These are phyloP conservation scores for Berberis thunbergii DNA, from an alignment of 164 flowering plant genomes.

Conservation along the genomic window DNA sequence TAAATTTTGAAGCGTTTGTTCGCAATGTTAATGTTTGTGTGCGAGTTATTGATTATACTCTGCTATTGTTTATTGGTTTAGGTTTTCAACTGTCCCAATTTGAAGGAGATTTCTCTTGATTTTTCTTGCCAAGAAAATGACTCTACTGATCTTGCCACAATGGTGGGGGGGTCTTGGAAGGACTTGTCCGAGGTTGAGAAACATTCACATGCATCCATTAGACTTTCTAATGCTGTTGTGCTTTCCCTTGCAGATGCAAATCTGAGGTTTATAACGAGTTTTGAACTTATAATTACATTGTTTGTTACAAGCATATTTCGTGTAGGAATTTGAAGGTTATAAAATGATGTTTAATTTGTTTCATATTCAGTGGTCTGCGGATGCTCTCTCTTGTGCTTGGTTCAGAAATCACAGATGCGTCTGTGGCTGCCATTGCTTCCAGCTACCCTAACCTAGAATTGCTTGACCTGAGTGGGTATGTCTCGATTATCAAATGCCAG, in stretches of 20 bases:
- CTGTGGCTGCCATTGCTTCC: slow-evolving; percentile 91
- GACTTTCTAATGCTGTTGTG: slow-evolving; percentile 71
- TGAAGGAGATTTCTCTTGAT: slow-evolving; percentile 77
- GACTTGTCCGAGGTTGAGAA: slow-evolving; percentile 66
- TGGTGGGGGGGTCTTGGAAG: slow-evolving; percentile 70
- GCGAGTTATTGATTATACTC: neutral
- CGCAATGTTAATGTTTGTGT: neutral
- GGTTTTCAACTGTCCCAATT: slow-evolving; percentile 83
- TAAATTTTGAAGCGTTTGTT: neutral
- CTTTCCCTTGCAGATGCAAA: slow-evolving; percentile 81
- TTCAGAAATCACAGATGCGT: slow-evolving; percentile 86
- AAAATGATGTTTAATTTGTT: neutral
- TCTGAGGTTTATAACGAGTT: slow-evolving; percentile 47
- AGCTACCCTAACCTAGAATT: slow-evolving; percentile 67
- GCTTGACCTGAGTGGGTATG: slow-evolving; percentile 91
- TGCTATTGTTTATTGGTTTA: slow-evolving; percentile 10
- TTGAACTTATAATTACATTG: neutral
- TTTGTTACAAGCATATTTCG: neutral
- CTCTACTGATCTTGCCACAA: slow-evolving; percentile 54
- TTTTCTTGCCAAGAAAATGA: slow-evolving; percentile 77
- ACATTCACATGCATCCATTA: slow-evolving; percentile 72
- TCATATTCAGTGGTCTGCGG: slow-evolving; percentile 51
- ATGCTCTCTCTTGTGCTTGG: slow-evolving; percentile 98
- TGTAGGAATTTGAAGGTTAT: neutral
- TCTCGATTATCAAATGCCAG: neutral